Conservation (phyloP, 208 protist genomes). For the Hexamita inflata region DNA sequence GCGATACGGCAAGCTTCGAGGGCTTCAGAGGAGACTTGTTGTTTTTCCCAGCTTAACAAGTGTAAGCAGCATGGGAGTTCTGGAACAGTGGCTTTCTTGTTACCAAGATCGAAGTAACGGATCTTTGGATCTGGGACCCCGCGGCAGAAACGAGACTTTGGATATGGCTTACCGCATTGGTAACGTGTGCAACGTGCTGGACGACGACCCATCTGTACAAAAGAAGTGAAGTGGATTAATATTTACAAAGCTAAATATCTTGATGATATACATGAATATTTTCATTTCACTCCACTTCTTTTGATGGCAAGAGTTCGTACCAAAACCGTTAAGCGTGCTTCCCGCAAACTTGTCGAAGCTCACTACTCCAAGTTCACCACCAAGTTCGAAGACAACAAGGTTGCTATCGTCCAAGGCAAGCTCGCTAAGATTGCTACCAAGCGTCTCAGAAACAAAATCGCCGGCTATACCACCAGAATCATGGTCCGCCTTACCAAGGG, state of each 20-base stretch:
- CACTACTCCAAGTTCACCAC: conserved; percentile 92
- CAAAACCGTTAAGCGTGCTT: conserved; percentile 98
- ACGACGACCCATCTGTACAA: conserved; percentile 59
- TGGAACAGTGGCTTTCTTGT: conserved; percentile 76
- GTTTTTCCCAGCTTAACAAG: conserved; percentile 86
- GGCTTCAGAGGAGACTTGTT: conserved; percentile 91
- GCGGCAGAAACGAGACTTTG: conserved; percentile 88
- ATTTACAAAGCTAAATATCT: no score
- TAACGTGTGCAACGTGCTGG: conserved; percentile 65
- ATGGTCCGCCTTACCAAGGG: conserved; percentile 83
- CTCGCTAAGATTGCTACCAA: conserved; percentile 93
- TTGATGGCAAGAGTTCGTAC: conserved; percentile 93
- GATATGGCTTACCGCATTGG: conserved; percentile 71
- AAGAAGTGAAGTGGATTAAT: no score
- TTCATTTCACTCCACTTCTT: background rate
- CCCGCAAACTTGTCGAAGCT: conserved; percentile 94
- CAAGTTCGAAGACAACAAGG: conserved; percentile 99
- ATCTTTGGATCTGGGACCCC: conserved; percentile 72
- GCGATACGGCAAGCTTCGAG: conserved; percentile 95
- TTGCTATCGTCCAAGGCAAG: conserved; percentile 52
- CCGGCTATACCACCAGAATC: conserved; percentile 61
- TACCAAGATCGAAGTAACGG: conserved; percentile 87
- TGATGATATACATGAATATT: no score
- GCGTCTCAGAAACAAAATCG: conserved; percentile 93
- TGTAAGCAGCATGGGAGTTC: conserved; percentile 88